Evolutionary conservation across 495 filamentous ascomycete species (phyloP), one percentile per base, ranked within the genome.

Genomic region (Aspergillus kassunensis): DNA sequence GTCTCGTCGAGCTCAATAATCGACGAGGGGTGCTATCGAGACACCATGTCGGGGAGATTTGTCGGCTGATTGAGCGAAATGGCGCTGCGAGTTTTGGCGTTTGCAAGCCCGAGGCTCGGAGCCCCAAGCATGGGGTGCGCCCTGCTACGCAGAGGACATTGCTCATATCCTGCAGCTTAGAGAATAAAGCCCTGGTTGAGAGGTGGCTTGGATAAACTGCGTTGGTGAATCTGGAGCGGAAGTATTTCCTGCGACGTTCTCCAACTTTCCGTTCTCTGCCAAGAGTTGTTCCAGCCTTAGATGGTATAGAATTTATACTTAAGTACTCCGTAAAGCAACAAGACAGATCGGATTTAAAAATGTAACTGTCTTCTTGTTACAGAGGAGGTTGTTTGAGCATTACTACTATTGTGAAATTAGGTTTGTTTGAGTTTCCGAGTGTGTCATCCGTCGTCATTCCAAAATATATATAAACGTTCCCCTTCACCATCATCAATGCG

Each of bases 81-180:
- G 56, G 37, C 34, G 33, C 34, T 35, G 37, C 40, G 25, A 49
- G 45, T 11, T 47, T 53, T 47, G 52, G 43, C 49, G 60, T 45
- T 44, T 67, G 59, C 49, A 63, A 48, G 24, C 55, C 64, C 37
- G 63, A 61, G 51, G 59, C 42, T 29, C 66, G 66, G 24, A 76
- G 56, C 44, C 73, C 71, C 54, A 58, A 56, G 65, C 75, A 76
- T 61, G 72, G 65, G 49, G 62, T 60, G 56, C 69, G 68, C 74
- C 73, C 74, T 71, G 70, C 66, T 61, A 66, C 60, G 56, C 68
- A 63, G 58, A 72, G 58, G 47, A 64, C 74, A 74, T 71, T 70
- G 63, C 63, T 78, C 76, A 80, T 80, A 58, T 70, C 70, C 62
- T 58, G 59, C 52, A 40, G 58, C 59, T 59, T 49, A 49, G 39